phyloP scores from a whole-genome alignment of 2,329 filamentous ascomycete species.

The Colletotrichum tanaceti region DNA sequence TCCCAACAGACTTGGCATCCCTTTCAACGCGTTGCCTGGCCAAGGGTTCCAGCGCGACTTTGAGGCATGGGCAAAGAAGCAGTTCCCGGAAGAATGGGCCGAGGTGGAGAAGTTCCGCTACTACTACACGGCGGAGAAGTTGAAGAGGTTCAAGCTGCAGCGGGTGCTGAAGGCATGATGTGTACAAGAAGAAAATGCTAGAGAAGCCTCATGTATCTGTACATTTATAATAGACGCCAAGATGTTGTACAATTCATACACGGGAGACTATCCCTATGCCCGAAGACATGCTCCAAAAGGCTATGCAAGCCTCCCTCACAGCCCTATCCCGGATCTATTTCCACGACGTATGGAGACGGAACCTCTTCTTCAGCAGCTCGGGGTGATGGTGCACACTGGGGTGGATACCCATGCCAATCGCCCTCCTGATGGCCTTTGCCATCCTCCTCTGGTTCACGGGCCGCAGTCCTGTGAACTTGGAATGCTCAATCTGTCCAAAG shows the following conservation, averaged over 20 bases:
- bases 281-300: neutral
- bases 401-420: slow-evolving; percentile 90
- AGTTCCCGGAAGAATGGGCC: slow-evolving; percentile 77
- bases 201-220: slow-evolving; percentile 41
- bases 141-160: slow-evolving; percentile 62
- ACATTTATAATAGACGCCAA: slow-evolving; percentile 41
- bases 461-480: slow-evolving; percentile 80
- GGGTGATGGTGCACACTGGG: slow-evolving; percentile 92
- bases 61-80: slow-evolving; percentile 77
- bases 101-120: slow-evolving; percentile 68
- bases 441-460: slow-evolving; percentile 93
- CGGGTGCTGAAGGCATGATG: slow-evolving; percentile 61
- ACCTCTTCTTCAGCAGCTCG: slow-evolving; percentile 71
- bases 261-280: slow-evolving; percentile 12
- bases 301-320: neutral
- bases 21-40: slow-evolving; percentile 79
- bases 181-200: slow-evolving; percentile 48
- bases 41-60: slow-evolving; percentile 75
- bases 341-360: slow-evolving; percentile 38
- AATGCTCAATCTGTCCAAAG: slow-evolving; percentile 85
- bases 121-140: slow-evolving; percentile 56
- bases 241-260: slow-evolving; percentile 45
- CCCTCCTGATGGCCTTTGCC: slow-evolving; percentile 89
- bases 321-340: slow-evolving; percentile 15
- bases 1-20: slow-evolving; percentile 71